Percentiles rank a stretch among this genome's conserved stretches.
phyloP scores from a whole-genome alignment of 371 early-diverging fungal species.

The Caulochytrium protostelioides region DNA sequence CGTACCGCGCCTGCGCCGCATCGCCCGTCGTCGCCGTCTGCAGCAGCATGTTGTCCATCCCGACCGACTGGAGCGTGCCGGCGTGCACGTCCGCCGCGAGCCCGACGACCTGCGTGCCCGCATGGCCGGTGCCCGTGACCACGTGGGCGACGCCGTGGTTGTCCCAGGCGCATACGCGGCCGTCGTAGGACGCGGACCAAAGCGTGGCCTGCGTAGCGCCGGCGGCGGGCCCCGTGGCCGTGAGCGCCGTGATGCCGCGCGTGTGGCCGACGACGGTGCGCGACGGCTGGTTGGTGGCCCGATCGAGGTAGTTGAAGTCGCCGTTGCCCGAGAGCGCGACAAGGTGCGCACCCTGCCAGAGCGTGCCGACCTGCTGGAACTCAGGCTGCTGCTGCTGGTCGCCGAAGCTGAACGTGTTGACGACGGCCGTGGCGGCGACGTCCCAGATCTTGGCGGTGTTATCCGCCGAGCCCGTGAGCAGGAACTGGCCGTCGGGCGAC shows the following conservation, averaged over 20 bases:
- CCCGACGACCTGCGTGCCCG: conserved; percentile 45
- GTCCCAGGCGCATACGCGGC: conserved; percentile 36
- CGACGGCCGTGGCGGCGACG: conserved; percentile 38
- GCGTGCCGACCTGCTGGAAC: conserved; percentile 81
- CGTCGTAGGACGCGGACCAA: conserved; percentile 79
- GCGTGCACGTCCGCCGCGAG: conserved; percentile 14
- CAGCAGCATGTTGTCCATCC: conserved; percentile 49
- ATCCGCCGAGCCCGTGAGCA: conserved; percentile 72
- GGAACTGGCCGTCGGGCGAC: conserved; percentile 53
- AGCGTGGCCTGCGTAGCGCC: conserved; percentile 27
- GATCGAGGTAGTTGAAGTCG: conserved; percentile 60
- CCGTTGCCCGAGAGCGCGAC: conserved; percentile 61
- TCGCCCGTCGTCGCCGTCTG: neutral
- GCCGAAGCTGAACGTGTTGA: conserved; percentile 21
- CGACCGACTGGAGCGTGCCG: conserved; percentile 33
- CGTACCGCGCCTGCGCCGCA: neutral
- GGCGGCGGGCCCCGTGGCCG: conserved; percentile 10
- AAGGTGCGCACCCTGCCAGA: conserved; percentile 58
- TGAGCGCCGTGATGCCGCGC: conserved; percentile 61
- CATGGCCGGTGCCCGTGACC: conserved; percentile 36
- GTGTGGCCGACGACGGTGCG: conserved; percentile 41
- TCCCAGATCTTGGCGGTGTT: conserved; percentile 84
- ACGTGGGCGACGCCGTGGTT: conserved; percentile 7
- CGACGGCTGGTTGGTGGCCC: conserved; percentile 21
- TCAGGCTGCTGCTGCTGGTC: conserved; percentile 15